phyloP scores from a whole-genome alignment of 345 rosid species.

The Pseudoturritis turrita region DNA sequence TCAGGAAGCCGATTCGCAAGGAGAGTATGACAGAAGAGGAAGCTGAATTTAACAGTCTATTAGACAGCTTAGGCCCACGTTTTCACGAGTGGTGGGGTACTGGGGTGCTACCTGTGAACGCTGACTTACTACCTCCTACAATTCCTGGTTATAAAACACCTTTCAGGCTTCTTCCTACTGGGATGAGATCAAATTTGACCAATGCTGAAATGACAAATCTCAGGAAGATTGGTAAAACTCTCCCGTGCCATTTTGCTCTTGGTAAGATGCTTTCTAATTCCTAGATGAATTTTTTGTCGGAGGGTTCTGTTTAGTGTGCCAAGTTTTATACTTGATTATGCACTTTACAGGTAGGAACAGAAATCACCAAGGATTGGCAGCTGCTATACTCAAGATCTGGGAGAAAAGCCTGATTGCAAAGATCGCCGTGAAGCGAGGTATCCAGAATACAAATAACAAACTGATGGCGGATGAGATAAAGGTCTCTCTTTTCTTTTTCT shows the following conservation, averaged over 20 bases:
- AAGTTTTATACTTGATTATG: constrained; percentile 17
- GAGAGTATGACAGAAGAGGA: constrained; percentile 76
- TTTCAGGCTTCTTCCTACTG: constrained; percentile 91
- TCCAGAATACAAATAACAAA: constrained; percentile 97
- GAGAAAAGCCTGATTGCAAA: constrained; percentile 86
- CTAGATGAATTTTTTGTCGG: constrained; percentile 9
- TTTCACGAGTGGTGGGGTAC: constrained; percentile 99
- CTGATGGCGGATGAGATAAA: constrained; percentile 92
- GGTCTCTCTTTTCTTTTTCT: constrained; percentile 43
- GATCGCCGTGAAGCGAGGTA: constrained; percentile 94
- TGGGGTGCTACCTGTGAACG: constrained; percentile 93
- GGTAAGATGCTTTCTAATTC: constrained; percentile 45
- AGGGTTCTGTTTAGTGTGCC: constrained; percentile 8
- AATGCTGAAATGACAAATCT: constrained; percentile 95
- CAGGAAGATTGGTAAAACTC: constrained; percentile 78
- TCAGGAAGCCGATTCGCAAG: constrained; percentile 26
- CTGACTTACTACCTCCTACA: constrained; percentile 79
- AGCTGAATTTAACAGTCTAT: constrained; percentile 57
- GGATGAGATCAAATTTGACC: constrained; percentile 87
- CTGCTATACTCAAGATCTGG: constrained; percentile 84
- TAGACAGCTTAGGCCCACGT: constrained; percentile 92
- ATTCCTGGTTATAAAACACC: constrained; percentile 92
- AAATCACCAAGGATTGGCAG: constrained; percentile 93
- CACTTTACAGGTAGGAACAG: constrained; percentile 77
- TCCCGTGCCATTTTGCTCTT: constrained; percentile 97